phyloP scores from a whole-genome alignment of 2,329 filamentous ascomycete species.

The Aspergillus puulaauensis region DNA sequence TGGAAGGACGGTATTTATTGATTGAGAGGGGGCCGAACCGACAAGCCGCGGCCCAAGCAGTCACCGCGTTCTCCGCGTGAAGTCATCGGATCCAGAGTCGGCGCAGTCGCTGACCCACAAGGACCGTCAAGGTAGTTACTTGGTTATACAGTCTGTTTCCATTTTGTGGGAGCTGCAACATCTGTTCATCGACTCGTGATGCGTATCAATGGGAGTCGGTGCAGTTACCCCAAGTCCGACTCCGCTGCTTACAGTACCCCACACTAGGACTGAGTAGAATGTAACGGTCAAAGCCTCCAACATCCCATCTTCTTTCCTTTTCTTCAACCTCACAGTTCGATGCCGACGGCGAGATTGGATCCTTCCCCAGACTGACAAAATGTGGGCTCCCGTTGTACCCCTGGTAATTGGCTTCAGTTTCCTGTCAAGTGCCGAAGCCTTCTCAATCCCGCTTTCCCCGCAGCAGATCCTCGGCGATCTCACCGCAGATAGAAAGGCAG shows the following conservation, averaged over 20 bases:
- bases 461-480: constrained; percentile 22
- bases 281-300: too few species aligned
- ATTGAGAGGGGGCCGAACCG: not conserved
- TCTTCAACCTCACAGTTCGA: not conserved
- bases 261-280: too few species aligned
- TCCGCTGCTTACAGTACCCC: too few species aligned
- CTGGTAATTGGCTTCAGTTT: constrained; percentile 10
- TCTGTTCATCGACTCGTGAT: too few species aligned
- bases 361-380: not conserved
- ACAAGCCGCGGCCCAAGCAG: constrained; percentile 5
- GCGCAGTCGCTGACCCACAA: too few species aligned
- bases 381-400: not conserved
- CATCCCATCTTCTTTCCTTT: not conserved
- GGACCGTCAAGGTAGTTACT: too few species aligned
- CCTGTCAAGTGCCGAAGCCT: constrained; percentile 11
- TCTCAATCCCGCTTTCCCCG: constrained; percentile 25
- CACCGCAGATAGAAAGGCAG: constrained; percentile 5
- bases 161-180: too few species aligned
- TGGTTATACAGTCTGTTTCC: too few species aligned
- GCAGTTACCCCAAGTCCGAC: too few species aligned
- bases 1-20: not conserved
- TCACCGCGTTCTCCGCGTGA: not conserved
- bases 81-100: not conserved
- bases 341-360: not conserved
- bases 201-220: too few species aligned